A percentile compares a stretch with the other conserved stretches of the same genome.
phyloP scores from a whole-genome alignment of 192 early-diverging fungal species.

The Rhizophlyctis rosea region DNA sequence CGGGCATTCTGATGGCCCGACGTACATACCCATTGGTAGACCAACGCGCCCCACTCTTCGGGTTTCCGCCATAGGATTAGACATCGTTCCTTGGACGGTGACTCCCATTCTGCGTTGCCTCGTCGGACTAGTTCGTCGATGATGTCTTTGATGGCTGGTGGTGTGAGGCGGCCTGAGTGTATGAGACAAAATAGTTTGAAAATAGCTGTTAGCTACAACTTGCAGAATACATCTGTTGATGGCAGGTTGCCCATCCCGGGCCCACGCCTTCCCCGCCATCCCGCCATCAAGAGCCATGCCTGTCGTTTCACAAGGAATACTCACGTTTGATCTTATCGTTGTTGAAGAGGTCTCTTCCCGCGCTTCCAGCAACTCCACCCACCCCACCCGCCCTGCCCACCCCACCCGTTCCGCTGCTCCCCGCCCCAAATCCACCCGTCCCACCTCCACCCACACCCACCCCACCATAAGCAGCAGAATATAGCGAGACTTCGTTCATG shows the following conservation, averaged over 20 bases:
- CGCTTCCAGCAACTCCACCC: not conserved
- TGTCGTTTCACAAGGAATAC: slow-evolving; percentile 16
- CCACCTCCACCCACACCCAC: too few species aligned
- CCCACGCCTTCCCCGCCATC: not conserved
- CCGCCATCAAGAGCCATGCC: too few species aligned
- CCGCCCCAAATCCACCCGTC: slow-evolving; percentile 6
- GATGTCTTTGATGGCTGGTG: slow-evolving; percentile 67
- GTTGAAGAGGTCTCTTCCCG: slow-evolving; percentile 56
- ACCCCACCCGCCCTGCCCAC: too few species aligned
- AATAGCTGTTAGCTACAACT: too few species aligned
- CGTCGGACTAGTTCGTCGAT: slow-evolving; percentile 55
- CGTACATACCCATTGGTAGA: slow-evolving; percentile 75
- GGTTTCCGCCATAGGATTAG: slow-evolving; percentile 85
- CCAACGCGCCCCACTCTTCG: slow-evolving; percentile 82
- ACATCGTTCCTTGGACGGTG: slow-evolving; percentile 58
- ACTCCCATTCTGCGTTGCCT: slow-evolving; percentile 34
- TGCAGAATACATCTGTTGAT: too few species aligned
- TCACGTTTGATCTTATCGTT: slow-evolving; percentile 71
- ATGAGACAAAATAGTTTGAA: slow-evolving; percentile 6
- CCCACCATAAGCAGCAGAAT: slow-evolving; percentile 18
- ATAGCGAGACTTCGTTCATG: not conserved
- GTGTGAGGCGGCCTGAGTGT: slow-evolving; percentile 48
- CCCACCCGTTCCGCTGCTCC: not conserved
- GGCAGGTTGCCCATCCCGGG: not conserved
- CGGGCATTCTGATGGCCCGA: not conserved